Evolutionary conservation across 2,329 filamentous ascomycete species (phyloP), one percentile per base, ranked within the genome.

Genomic region (Sordariomycetes sp.): DNA sequence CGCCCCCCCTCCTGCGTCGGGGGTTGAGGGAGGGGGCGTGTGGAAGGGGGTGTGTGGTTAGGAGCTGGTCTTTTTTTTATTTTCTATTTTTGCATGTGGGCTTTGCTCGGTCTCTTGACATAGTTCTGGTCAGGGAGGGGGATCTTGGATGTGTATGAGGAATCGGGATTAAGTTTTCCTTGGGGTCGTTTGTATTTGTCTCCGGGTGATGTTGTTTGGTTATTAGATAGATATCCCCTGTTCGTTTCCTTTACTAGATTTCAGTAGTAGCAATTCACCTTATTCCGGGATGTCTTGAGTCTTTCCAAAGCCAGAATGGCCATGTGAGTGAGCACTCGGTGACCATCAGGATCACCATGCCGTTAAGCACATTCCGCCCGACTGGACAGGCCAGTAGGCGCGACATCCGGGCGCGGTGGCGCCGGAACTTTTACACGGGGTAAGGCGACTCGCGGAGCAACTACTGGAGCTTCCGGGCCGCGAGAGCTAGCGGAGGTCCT

Each of bases 391-490:
- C 82, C 74, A 73, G 73, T 75, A 1, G 64, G 65, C 42, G 73
- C 70, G 63, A 70, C 76, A 2, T 73, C 77, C 53, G 69, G 72
- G 42, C 32, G n/a, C n/a, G n/a, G n/a, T n/a, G n/a, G n/a, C n/a
- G n/a, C n/a, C n/a, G n/a, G n/a, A n/a, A n/a, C n/a, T n/a, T n/a
- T n/a, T n/a, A n/a, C n/a, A n/a, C n/a, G n/a, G n/a, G n/a, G n/a
- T n/a, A n/a, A n/a, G n/a, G n/a, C n/a, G n/a, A n/a, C n/a, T n/a
- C n/a, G n/a, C n/a, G n/a, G n/a, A n/a, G n/a, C n/a, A n/a, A n/a
- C n/a, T n/a, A n/a, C n/a, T n/a, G 81, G 0, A 82, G 81, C 0
- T 64, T 86, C 62, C 74, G 70, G 58, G 70, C 71, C 5, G 82
- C 81, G 24, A 72, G 81, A 73, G 32, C 67, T 66, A 2, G 78